Evolutionary conservation across 1,284 basidiomycete species (phyloP).

Genomic region (Rugiboletus extremiorientalis): DNA sequence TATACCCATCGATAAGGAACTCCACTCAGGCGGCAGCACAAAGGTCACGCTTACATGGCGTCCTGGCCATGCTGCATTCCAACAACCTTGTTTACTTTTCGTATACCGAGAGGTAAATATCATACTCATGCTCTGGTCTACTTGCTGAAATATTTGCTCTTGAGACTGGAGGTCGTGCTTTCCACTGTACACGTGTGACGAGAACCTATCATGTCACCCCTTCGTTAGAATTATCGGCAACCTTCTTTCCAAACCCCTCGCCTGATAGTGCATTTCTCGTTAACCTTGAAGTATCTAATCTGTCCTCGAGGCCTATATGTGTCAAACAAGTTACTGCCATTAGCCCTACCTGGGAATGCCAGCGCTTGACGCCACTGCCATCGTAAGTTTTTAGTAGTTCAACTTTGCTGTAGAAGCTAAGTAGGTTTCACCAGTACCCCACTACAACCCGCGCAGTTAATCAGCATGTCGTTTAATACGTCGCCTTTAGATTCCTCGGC

Average conservation of each 20-base stretch:
- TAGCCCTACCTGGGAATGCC: slow-evolving; percentile 65
- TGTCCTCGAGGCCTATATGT: slow-evolving; percentile 41
- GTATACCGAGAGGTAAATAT: slow-evolving; percentile 66
- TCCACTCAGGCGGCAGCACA: slow-evolving; percentile 42
- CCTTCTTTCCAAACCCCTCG: slow-evolving; percentile 48
- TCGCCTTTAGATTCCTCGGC: slow-evolving; percentile 39
- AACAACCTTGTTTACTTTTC: slow-evolving; percentile 60
- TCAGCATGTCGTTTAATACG: slow-evolving; percentile 45
- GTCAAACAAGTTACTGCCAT: slow-evolving; percentile 59
- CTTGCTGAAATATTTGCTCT: not conserved
- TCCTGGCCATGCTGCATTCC: slow-evolving; percentile 45
- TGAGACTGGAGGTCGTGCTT: slow-evolving; percentile 48
- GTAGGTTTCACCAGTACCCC: slow-evolving; percentile 35
- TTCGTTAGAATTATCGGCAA: slow-evolving; percentile 50
- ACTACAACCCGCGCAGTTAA: slow-evolving; percentile 53
- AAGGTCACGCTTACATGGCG: slow-evolving; percentile 55
- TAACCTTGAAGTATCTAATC: slow-evolving; percentile 59
- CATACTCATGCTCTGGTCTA: not conserved
- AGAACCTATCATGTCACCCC: slow-evolving; percentile 58
- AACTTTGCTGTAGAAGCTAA: slow-evolving; percentile 13
- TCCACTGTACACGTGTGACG: slow-evolving; percentile 56
- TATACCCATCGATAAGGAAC: slow-evolving; percentile 41
- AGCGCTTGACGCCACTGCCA: slow-evolving; percentile 32
- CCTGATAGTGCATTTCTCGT: slow-evolving; percentile 53
- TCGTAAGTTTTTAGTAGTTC: slow-evolving; percentile 45